phyloP scores from a whole-genome alignment of 1,284 basidiomycete species.

The Calocybe gambosa region DNA sequence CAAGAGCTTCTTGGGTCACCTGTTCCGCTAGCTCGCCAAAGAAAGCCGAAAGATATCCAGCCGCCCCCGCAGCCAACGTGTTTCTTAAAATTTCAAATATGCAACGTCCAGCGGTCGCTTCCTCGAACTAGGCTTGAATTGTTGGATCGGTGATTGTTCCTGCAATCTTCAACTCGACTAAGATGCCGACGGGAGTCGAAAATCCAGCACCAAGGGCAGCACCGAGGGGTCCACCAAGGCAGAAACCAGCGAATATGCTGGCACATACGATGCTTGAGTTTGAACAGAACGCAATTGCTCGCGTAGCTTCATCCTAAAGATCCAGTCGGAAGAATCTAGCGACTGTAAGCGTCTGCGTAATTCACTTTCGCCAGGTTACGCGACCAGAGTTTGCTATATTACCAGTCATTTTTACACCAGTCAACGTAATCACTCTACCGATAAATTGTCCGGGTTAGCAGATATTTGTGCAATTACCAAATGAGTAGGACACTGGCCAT shows the following conservation, averaged over 20 bases:
- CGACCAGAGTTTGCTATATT: too few species aligned
- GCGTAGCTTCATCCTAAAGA: neutral
- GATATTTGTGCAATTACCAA: too few species aligned
- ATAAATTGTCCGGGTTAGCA: too few species aligned
- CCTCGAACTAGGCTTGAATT: neutral
- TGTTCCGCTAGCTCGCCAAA: neutral
- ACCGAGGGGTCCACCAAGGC: neutral
- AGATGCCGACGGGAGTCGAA: neutral
- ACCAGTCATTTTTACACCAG: too few species aligned
- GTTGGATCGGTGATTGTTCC: neutral
- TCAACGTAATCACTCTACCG: too few species aligned
- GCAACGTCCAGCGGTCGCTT: neutral
- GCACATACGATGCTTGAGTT: neutral
- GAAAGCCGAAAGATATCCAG: neutral
- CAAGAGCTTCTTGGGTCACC: too few species aligned
- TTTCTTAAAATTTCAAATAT: neutral
- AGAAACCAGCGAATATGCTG: neutral
- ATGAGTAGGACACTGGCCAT: too few species aligned
- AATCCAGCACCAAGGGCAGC: neutral
- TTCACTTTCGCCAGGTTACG: too few species aligned
- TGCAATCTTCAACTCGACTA: neutral
- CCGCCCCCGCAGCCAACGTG: neutral
- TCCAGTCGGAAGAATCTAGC: too few species aligned
- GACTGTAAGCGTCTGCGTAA: too few species aligned
- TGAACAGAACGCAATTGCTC: neutral